Percentiles rank a stretch among this genome's conserved stretches.
Conservation (phyloP, 1,284 basidiomycete genomes). For the Apiotrichum laibachii region DNA sequence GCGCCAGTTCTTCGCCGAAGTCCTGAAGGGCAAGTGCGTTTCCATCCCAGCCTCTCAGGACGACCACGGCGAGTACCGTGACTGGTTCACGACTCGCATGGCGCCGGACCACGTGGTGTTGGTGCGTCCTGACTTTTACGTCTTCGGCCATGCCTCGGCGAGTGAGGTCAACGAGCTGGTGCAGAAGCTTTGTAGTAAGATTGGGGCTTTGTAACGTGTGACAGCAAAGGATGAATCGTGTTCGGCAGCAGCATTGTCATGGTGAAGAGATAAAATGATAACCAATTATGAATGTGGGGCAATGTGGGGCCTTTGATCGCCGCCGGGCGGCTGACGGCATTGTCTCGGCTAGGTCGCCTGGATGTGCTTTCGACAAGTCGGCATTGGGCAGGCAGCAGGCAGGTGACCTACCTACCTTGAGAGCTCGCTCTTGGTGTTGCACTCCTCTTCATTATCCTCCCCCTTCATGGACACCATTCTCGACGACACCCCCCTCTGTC, state of each 20-base stretch:
- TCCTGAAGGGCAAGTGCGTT: slow-evolving; percentile 5
- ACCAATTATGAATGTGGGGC: too few relatives aligned
- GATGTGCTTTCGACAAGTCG: too few relatives aligned
- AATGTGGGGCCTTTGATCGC: too few relatives aligned
- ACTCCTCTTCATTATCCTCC: not conserved
- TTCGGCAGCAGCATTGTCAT: not conserved
- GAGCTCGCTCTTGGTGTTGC: too few relatives aligned
- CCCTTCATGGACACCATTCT: not conserved
- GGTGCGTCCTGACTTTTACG: slow-evolving; percentile 18
- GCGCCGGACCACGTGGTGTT: slow-evolving; percentile 2
- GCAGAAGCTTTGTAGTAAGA: slow-evolving; percentile 4
- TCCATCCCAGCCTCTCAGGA: slow-evolving; percentile 8
- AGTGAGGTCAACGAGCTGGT: slow-evolving; percentile 5
- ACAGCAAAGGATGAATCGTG: not conserved
- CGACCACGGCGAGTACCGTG: slow-evolving; percentile 4
- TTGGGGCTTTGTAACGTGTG: not conserved
- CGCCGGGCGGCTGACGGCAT: too few relatives aligned
- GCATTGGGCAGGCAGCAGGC: too few relatives aligned
- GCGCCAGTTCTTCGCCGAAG: slow-evolving; percentile 1
- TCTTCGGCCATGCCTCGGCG: slow-evolving; percentile 12
- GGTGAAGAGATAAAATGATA: too few relatives aligned
- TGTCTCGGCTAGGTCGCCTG: too few relatives aligned
- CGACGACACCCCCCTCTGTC: not conserved
- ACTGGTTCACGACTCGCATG: slow-evolving; percentile 10
- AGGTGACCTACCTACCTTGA: too few relatives aligned